Conservation (phyloP, 768 basidiomycete species). For the Termitomyces sp. region DNA sequence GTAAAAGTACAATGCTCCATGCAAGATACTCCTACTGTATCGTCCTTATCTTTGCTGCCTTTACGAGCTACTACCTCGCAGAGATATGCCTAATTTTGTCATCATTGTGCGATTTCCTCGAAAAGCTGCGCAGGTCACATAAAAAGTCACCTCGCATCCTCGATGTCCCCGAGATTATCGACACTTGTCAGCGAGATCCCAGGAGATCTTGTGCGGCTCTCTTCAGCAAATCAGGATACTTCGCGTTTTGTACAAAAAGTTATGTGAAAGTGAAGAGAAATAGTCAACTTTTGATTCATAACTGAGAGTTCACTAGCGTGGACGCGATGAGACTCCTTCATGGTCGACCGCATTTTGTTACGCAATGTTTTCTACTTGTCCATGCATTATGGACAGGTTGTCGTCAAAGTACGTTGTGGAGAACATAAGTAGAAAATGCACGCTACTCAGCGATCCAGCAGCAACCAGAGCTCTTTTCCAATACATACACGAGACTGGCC, state of each 20-base stretch:
- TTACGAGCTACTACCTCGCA: conserved; percentile 1
- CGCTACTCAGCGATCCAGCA: too few species aligned
- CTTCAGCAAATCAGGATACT: background rate
- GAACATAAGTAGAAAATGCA: background rate
- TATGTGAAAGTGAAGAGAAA: too few species aligned
- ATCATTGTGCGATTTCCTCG: too few species aligned
- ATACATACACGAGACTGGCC: too few species aligned
- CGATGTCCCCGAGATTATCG: too few species aligned
- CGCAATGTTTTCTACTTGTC: background rate
- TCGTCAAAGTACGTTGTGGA: background rate
- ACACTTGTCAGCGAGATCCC: background rate
- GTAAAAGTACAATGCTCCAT: background rate
- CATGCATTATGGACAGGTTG: background rate
- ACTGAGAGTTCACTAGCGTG: background rate
- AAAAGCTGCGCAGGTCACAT: too few species aligned
- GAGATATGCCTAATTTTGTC: background rate
- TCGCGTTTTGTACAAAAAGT: background rate
- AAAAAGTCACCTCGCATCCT: too few species aligned
- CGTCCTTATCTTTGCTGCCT: background rate
- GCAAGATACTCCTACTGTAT: background rate
- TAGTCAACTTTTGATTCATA: too few species aligned
- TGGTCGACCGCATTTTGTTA: background rate
- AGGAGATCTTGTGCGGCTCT: background rate
- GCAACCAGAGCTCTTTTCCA: too few species aligned
- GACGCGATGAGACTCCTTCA: background rate